A percentile compares a stretch with the other conserved stretches of the same genome.
These are phyloP conservation scores for Dictyostelium purpureum DNA, from an alignment of 78 protist species.

Conservation along the genomic window DNA sequence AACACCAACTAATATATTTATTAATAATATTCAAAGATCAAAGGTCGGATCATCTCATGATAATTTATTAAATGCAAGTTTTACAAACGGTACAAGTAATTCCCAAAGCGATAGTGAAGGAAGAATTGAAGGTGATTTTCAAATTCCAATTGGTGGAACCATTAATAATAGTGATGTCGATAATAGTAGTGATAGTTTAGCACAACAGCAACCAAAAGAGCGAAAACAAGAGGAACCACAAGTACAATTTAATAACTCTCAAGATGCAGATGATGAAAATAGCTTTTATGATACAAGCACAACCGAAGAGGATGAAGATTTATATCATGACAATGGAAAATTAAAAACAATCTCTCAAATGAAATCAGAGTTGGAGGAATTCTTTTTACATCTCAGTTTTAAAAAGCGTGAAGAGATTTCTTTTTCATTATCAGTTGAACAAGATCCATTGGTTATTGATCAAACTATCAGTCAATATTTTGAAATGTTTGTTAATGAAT, in stretches of 20 bases:
- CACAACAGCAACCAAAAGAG: no score
- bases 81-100: no score
- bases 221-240: no score
- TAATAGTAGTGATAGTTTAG: no score
- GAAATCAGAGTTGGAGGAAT: not conserved
- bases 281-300: not conserved
- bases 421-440: conserved; percentile 19
- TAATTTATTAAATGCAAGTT: not conserved
- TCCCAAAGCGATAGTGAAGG: no score
- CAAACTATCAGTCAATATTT: not conserved
- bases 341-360: not conserved
- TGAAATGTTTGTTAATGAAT: not conserved
- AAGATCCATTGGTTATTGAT: conserved; percentile 8
- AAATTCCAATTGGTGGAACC: not conserved
- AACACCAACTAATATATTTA: not conserved
- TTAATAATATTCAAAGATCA: not conserved
- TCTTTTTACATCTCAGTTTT: not conserved
- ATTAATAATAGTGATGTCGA: not conserved
- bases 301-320: not conserved
- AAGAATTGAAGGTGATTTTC: no score
- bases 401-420: conserved; percentile 28
- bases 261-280: not conserved
- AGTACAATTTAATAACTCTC: no score
- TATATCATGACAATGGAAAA: not conserved
- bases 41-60: not conserved